Evolutionary conservation across 208 protist genomes (phyloP), one percentile per base, ranked within the genome.

Genomic region (Wallacemonas sp.): DNA sequence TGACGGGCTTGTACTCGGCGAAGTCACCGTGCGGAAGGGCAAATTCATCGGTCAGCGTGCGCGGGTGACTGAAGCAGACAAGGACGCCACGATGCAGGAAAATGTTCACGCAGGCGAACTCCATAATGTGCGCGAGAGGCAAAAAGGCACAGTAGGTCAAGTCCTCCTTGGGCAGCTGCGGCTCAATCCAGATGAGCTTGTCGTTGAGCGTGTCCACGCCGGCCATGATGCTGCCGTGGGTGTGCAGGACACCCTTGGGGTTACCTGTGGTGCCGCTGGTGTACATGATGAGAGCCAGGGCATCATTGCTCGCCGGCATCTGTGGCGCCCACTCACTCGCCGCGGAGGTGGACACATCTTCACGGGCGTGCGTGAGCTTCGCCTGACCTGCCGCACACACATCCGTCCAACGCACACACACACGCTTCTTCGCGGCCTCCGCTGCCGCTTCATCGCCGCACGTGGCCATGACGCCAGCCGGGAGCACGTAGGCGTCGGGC

Each of bases 41-140:
- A 28, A 54, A 77, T 7, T 48, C 50, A 49, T 73, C 66, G 22
- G 72, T 76, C 2, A 87, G 66, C 16, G 84, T 87, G 54, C 66
- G 65, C 16, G 81, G 80, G 36, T 66, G 75, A 31, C 79, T 76
- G 64, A 84, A 90, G 65, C 81, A 57, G 8, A 86, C 64, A 10
- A 82, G 45, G 18, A 65, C 39, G 5, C 79, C 86, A 23, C 68
- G 32, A 1, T 65, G 44, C 22, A 90, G 14, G 42, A 90, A 76
- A 12, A 81, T 41, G 32, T 76, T 84, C 2, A 82, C 42, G 23
- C 70, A 67, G 14, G 49, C 49, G 46, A 89, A 72, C 68, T 94
- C 89, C 25, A 93, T 70, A 52, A 94, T 91, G 74, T 93, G 89
- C n/a, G 86, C 89, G 3, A 93, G 62, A 11, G 89, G 86, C 1